Percentiles rank a stretch among this genome's conserved stretches.
Evolutionary conservation across 2,329 filamentous ascomycete genomes (phyloP).

Genomic region (Fusarium robinianum): DNA sequence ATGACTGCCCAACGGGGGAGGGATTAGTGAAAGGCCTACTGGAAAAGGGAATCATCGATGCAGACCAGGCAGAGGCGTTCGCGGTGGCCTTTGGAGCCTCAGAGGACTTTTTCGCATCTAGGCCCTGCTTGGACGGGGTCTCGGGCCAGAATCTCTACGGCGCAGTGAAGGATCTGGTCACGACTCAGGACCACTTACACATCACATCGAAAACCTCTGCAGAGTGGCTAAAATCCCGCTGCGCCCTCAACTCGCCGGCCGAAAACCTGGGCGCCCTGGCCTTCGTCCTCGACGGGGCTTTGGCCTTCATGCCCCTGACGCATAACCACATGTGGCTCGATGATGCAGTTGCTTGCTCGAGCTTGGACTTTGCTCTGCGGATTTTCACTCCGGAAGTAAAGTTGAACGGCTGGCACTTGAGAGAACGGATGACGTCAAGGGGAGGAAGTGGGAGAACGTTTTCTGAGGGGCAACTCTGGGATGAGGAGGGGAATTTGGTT

Average conservation of each 20-base stretch:
- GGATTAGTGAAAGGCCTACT: constrained; percentile 21
- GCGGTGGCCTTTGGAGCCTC: constrained; percentile 38
- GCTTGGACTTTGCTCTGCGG: constrained; percentile 56
- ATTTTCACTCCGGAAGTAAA: constrained; percentile 47
- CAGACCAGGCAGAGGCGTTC: constrained; percentile 30
- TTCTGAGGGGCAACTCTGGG: constrained; percentile 50
- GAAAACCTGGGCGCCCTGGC: constrained; percentile 46
- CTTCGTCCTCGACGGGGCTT: constrained; percentile 50
- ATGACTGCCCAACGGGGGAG: constrained; percentile 29
- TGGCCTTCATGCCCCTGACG: constrained; percentile 50
- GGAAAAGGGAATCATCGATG: constrained; percentile 32
- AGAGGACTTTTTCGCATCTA: constrained; percentile 41
- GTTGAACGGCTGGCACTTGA: constrained; percentile 49
- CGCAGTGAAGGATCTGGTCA: constrained; percentile 46
- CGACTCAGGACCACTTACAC: constrained; percentile 39
- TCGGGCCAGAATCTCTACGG: constrained; percentile 51
- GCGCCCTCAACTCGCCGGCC: constrained; percentile 24
- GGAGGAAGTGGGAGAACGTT: constrained; percentile 50
- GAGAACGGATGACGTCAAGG: constrained; percentile 45
- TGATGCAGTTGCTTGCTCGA: constrained; percentile 50
- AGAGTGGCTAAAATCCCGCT: constrained; percentile 46
- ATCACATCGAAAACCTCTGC: constrained; percentile 45
- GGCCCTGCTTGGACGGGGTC: constrained; percentile 46
- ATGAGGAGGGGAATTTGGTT: constrained; percentile 49
- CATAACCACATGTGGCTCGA: constrained; percentile 50